A percentile compares a stretch with the other conserved stretches of the same genome.
phyloP scores from a whole-genome alignment of 805 yeast species.

The Suhomyces pyralidae region DNA sequence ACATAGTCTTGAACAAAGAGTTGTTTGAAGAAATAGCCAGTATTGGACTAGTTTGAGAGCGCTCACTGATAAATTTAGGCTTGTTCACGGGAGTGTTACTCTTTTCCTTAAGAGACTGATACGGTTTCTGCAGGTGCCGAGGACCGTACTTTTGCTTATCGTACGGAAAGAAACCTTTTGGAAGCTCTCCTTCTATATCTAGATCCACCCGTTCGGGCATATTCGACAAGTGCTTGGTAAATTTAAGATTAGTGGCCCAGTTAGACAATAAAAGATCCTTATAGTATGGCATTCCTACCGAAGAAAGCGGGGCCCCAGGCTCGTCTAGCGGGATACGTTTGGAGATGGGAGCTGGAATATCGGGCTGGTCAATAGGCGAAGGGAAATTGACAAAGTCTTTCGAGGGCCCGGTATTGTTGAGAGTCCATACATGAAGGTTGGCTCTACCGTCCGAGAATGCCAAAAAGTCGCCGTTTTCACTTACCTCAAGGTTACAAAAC shows the following conservation, averaged over 20 bases:
- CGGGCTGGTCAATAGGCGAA: conserved; percentile 52
- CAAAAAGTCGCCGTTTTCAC: conserved; percentile 73
- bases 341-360: conserved; percentile 31
- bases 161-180: conserved; percentile 33
- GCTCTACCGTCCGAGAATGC: conserved; percentile 66
- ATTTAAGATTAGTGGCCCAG: conserved; percentile 66
- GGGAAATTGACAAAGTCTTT: conserved; percentile 39
- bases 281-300: conserved; percentile 86
- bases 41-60: conserved; percentile 5
- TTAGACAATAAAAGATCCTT: conserved; percentile 72
- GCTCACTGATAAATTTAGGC: conserved; percentile 64
- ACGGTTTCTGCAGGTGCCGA: conserved; percentile 47
- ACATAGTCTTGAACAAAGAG: conserved; percentile 10
- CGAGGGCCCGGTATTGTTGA: conserved; percentile 26
- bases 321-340: conserved; percentile 35
- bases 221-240: conserved; percentile 58
- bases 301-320: conserved; percentile 50
- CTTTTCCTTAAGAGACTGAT: conserved; percentile 32
- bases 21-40: not conserved
- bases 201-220: conserved; percentile 54
- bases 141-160: conserved; percentile 56
- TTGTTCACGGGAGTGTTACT: conserved; percentile 14
- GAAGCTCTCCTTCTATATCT: conserved; percentile 25
- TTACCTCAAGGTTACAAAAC: conserved; percentile 51
- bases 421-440: conserved; percentile 66